These are phyloP conservation scores for Neurospora tetrasperma DNA, from an alignment of 495 filamentous ascomycete genomes.

Conservation along the genomic window DNA sequence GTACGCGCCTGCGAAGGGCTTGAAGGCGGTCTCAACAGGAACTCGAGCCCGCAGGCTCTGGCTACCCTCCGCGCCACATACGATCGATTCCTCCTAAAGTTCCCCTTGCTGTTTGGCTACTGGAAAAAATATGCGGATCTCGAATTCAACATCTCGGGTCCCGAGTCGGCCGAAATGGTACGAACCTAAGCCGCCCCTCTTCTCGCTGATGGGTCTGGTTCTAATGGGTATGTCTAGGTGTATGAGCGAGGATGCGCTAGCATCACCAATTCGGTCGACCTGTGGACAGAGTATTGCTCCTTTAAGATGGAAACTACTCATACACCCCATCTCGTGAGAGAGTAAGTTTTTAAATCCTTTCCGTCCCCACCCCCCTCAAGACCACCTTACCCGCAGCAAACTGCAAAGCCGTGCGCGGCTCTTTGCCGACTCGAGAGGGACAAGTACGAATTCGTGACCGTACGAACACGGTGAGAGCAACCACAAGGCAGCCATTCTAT, in stretches of 20 bases:
- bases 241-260: slow-evolving; percentile 94
- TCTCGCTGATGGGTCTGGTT: not conserved
- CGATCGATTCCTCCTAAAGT: slow-evolving; percentile 89
- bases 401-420: slow-evolving; percentile 18
- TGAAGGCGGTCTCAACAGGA: slow-evolving; percentile 90
- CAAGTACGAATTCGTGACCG: slow-evolving; percentile 14
- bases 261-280: slow-evolving; percentile 84
- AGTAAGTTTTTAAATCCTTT: slow-evolving; percentile 84
- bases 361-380: slow-evolving; percentile 47
- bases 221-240: slow-evolving; percentile 44
- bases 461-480: slow-evolving; percentile 42
- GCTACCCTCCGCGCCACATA: slow-evolving; percentile 73
- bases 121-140: slow-evolving; percentile 99
- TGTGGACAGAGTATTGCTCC: slow-evolving; percentile 93
- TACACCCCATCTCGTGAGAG: slow-evolving; percentile 90
- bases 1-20: slow-evolving; percentile 71
- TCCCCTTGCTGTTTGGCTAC: slow-evolving; percentile 92
- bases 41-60: slow-evolving; percentile 91
- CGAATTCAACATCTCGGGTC: slow-evolving; percentile 92
- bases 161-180: slow-evolving; percentile 97
- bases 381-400: slow-evolving; percentile 35
- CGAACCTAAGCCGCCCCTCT: slow-evolving; percentile 6
- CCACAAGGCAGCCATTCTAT: slow-evolving; percentile 38
- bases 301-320: slow-evolving; percentile 98
- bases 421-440: slow-evolving; percentile 17